phyloP scores from a whole-genome alignment of 2,329 filamentous ascomycete genomes.

The Monosporascus ibericus region DNA sequence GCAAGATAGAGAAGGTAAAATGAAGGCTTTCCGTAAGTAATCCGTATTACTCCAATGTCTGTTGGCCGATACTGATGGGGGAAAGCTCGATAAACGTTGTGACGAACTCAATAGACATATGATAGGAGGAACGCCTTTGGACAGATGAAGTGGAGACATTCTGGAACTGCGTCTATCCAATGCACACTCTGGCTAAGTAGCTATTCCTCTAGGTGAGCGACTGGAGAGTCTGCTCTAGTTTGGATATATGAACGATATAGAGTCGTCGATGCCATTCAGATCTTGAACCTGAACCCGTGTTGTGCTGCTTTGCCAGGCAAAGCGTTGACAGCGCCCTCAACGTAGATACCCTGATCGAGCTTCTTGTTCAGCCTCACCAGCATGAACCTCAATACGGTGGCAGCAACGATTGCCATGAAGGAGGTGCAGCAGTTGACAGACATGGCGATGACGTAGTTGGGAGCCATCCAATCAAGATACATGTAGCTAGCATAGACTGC shows the following conservation, averaged over 20 bases:
- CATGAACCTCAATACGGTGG: conserved; percentile 56
- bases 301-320: conserved; percentile 49
- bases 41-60: too few species aligned
- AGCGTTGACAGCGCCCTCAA: conserved; percentile 50
- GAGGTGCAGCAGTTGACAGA: conserved; percentile 62
- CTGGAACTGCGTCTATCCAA: too few species aligned
- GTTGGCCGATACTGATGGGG: too few species aligned
- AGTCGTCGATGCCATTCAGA: conserved; percentile 29
- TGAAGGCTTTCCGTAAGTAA: rapidly evolving
- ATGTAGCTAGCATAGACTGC: conserved; percentile 60
- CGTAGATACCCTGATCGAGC: conserved; percentile 56
- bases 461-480: conserved; percentile 47
- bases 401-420: conserved; percentile 57
- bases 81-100: too few species aligned
- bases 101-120: too few species aligned
- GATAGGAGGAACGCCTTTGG: too few species aligned
- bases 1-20: too few species aligned
- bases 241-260: too few species aligned
- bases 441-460: conserved; percentile 52
- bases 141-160: too few species aligned
- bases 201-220: too few species aligned
- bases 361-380: conserved; percentile 63
- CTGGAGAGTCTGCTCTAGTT: too few species aligned
- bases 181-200: too few species aligned
- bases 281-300: conserved; percentile 61